Percentiles rank a stretch among this genome's conserved stretches.
Conservation (phyloP, 228 moss, liverwort and hornwort genomes). For the Sphagnum magellanicum region DNA sequence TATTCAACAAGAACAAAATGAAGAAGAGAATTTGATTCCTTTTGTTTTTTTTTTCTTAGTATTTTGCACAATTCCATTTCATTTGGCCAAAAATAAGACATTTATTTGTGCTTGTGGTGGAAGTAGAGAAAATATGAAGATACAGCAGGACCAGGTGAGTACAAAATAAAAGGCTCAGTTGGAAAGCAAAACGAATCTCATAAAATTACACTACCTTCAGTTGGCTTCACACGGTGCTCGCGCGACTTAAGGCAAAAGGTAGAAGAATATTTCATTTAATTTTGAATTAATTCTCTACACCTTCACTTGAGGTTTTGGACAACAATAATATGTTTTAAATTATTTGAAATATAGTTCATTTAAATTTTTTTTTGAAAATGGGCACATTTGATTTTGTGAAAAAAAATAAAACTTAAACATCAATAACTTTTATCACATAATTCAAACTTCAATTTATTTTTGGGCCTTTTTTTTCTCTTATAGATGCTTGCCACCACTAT, state of each 20-base stretch:
- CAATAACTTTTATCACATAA: too few relatives aligned
- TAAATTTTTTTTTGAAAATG: background rate
- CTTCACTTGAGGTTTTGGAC: background rate
- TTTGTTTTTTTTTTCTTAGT: too few relatives aligned
- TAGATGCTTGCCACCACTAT: too few relatives aligned
- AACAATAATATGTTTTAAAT: background rate
- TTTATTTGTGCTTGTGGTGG: background rate
- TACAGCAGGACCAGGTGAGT: conserved; percentile 58
- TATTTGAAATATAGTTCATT: background rate
- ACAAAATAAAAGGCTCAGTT: conserved; percentile 49
- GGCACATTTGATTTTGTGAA: background rate
- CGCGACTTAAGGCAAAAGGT: conserved; percentile 49
- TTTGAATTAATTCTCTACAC: background rate
- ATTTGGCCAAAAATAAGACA: background rate
- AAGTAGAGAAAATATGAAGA: conserved; percentile 18
- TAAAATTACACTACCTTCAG: conserved; percentile 30
- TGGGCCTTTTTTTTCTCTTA: too few relatives aligned
- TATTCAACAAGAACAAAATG: background rate
- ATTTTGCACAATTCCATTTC: background rate
- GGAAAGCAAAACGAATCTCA: conserved; percentile 61
- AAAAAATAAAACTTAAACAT: too few relatives aligned
- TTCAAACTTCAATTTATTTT: too few relatives aligned
- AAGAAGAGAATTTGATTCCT: too few relatives aligned
- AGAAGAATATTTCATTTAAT: too few relatives aligned
- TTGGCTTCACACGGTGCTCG: conserved; percentile 41